Evolutionary conservation across 1,139 yeast genomes (phyloP).

Genomic region (Schwanniomyces etchellsii): DNA sequence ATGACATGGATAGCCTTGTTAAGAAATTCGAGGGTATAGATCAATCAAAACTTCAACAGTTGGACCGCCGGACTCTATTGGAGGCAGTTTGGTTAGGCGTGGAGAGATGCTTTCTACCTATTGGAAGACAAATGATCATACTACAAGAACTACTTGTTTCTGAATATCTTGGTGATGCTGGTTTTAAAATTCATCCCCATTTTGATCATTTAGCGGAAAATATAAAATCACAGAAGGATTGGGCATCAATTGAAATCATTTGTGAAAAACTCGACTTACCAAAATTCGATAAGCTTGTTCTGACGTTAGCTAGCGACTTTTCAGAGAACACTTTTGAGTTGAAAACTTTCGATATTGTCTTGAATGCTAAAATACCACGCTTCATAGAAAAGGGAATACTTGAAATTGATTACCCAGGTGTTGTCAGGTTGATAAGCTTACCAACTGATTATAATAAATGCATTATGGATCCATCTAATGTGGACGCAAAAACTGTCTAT

Average conservation of each 20-base stretch:
- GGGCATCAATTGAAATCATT: conserved; percentile 17
- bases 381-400: conserved; percentile 19
- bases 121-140: conserved; percentile 31
- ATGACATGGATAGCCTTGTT: conserved; percentile 2
- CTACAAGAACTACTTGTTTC: conserved; percentile 31
- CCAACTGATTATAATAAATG: conserved; percentile 32
- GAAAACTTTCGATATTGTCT: conserved; percentile 18
- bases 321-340: conserved; percentile 17
- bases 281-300: conserved; percentile 13
- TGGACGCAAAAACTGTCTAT: conserved; percentile 12
- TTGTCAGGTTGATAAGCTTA: conserved; percentile 32
- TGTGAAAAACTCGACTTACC: conserved; percentile 18
- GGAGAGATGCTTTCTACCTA: conserved; percentile 28
- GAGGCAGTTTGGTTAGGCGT: conserved; percentile 18
- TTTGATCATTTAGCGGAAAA: conserved; percentile 14
- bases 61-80: conserved; percentile 4
- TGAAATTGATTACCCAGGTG: conserved; percentile 32
- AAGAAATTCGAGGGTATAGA: conserved; percentile 1
- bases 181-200: conserved; percentile 12
- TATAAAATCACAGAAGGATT: conserved; percentile 12
- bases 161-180: conserved; percentile 19
- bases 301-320: conserved; percentile 6
- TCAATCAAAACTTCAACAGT: background rate
- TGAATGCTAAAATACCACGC: conserved; percentile 23
- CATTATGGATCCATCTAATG: conserved; percentile 18